Evolutionary conservation across 768 basidiomycete genomes (phyloP).

Genomic region (Scleroderma bovista): DNA sequence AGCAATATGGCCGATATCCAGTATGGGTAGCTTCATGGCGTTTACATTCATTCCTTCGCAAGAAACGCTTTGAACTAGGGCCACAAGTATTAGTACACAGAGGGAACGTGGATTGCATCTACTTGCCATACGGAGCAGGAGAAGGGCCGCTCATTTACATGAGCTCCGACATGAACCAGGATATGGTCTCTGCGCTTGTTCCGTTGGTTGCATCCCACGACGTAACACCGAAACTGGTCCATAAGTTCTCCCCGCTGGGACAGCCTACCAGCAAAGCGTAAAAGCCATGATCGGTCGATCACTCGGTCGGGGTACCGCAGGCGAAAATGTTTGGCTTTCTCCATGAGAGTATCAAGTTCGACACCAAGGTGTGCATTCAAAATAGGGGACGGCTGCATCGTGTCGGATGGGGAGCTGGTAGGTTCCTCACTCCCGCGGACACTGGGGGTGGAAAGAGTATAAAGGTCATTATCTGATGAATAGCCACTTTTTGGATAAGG

Average conservation of each 20-base stretch:
- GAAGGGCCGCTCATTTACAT: slow-evolving; percentile 65
- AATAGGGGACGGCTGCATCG: slow-evolving; percentile 38
- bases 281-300: slow-evolving; percentile 63
- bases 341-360: slow-evolving; percentile 45
- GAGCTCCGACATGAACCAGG: slow-evolving; percentile 66
- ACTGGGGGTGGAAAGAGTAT: slow-evolving; percentile 1
- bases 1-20: slow-evolving; percentile 53
- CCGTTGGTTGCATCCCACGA: slow-evolving; percentile 56
- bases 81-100: slow-evolving; percentile 10
- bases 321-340: slow-evolving; percentile 50
- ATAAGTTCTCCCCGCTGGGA: slow-evolving; percentile 51
- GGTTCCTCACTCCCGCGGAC: not conserved
- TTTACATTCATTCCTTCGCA: slow-evolving; percentile 75
- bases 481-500: not conserved
- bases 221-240: slow-evolving; percentile 62
- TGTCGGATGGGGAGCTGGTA: not conserved
- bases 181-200: slow-evolving; percentile 76
- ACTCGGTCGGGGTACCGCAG: slow-evolving; percentile 48
- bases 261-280: slow-evolving; percentile 63
- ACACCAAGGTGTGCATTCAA: slow-evolving; percentile 63
- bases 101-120: not conserved
- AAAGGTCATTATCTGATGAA: not conserved
- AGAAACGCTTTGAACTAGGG: slow-evolving; percentile 52
- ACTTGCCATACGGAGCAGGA: slow-evolving; percentile 61
- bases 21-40: slow-evolving; percentile 66